Percentiles rank a stretch among this genome's conserved stretches.
Evolutionary conservation across 1,139 yeast genomes (phyloP).

Genomic region (Yamadazyma siamensis): DNA sequence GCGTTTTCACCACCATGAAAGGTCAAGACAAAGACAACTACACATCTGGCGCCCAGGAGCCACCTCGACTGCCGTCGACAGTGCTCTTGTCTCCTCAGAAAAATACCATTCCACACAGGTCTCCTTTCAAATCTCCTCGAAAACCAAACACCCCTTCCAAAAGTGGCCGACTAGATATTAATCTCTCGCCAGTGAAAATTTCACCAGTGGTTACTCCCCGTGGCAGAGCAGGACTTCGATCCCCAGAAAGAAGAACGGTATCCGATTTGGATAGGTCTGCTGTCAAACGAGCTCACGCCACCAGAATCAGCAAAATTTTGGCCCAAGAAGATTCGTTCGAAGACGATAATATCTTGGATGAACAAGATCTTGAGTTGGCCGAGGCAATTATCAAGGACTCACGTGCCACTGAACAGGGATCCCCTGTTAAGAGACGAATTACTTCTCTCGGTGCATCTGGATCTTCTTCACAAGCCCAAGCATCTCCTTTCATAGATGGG

Average conservation of each 20-base stretch:
- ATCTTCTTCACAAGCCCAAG: too few species aligned
- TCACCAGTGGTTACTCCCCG: conserved; percentile 34
- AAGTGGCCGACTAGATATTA: conserved; percentile 19
- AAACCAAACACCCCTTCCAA: too few species aligned
- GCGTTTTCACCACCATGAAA: too few species aligned
- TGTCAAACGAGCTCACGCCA: conserved; percentile 42
- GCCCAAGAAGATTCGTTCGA: conserved; percentile 32
- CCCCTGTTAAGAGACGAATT: conserved; percentile 10
- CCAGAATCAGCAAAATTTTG: conserved; percentile 28
- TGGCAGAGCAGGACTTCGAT: conserved; percentile 45
- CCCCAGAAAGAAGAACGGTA: conserved; percentile 41
- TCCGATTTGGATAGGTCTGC: conserved; percentile 50
- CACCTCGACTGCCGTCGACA: too few species aligned
- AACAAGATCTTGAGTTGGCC: conserved; percentile 45
- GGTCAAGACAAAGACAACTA: too few species aligned
- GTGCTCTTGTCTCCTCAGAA: too few species aligned
- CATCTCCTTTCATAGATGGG: too few species aligned
- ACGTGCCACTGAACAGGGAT: conserved; percentile 12
- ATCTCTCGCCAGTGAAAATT: conserved; percentile 11
- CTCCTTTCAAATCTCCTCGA: conserved; percentile 11
- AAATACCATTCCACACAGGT: background rate
- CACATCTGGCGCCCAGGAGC: too few species aligned
- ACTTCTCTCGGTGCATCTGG: conserved; percentile 33
- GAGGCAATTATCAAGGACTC: conserved; percentile 35
- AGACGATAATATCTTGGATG: conserved; percentile 21